Conservation (phyloP, 495 filamentous ascomycete genomes). For the Trichoderma virens region DNA sequence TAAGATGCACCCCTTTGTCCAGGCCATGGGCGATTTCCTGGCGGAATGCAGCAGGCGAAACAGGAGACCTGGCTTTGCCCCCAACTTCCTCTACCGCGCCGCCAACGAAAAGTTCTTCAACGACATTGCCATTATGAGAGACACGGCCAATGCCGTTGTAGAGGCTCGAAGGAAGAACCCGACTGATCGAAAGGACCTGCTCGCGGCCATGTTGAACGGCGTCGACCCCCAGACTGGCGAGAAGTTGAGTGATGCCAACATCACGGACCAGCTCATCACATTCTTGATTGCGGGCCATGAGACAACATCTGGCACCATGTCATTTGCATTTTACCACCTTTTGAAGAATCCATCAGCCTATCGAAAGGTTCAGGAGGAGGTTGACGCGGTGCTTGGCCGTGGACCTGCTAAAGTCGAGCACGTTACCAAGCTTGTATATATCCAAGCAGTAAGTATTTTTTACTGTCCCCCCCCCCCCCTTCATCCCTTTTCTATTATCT, state of each 20-base stretch:
- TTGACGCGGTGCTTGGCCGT: constrained; percentile 48
- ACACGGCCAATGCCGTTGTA: constrained; percentile 45
- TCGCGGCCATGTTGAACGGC: constrained; percentile 56
- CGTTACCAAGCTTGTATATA: constrained; percentile 53
- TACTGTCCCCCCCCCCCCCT: background rate
- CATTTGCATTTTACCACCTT: constrained; percentile 33
- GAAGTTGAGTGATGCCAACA: constrained; percentile 44
- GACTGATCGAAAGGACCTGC: constrained; percentile 53
- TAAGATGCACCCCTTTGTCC: constrained; percentile 50
- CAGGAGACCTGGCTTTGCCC: constrained; percentile 36
- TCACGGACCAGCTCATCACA: constrained; percentile 57
- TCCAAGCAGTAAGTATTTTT: constrained; percentile 30
- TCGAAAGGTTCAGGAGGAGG: constrained; percentile 26
- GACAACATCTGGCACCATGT: constrained; percentile 50
- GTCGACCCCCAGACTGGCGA: constrained; percentile 52
- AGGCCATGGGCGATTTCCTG: constrained; percentile 48
- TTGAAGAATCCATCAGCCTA: constrained; percentile 28
- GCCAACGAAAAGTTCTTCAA: constrained; percentile 41
- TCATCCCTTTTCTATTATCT: background rate
- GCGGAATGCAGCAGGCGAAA: constrained; percentile 38
- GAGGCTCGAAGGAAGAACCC: constrained; percentile 43
- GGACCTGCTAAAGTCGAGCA: constrained; percentile 52
- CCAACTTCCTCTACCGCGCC: constrained; percentile 35
- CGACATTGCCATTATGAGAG: constrained; percentile 44
- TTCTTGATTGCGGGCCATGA: constrained; percentile 63